Conservation (phyloP, 1,284 basidiomycete genomes). For the Sporisorium scitamineum region DNA sequence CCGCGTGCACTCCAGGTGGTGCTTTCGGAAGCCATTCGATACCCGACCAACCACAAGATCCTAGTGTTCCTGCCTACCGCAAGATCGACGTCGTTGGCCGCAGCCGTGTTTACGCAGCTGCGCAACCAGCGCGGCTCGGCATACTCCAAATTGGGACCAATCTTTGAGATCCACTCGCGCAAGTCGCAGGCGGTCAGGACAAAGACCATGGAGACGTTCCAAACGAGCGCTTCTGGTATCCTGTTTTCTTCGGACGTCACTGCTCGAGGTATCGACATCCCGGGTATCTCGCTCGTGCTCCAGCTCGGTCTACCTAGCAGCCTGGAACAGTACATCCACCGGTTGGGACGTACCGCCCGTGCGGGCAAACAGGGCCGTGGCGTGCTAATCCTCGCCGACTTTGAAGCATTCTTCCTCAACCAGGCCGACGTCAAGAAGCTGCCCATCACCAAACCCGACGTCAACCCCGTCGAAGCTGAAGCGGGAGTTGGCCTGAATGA, state of each 20-base stretch:
- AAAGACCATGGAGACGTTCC: slow-evolving; percentile 71
- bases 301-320: slow-evolving; percentile 72
- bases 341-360: slow-evolving; percentile 73
- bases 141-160: slow-evolving; percentile 22
- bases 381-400: slow-evolving; percentile 74
- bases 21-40: slow-evolving; percentile 66
- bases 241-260: slow-evolving; percentile 91
- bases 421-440: slow-evolving; percentile 71
- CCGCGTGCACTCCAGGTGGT: slow-evolving; percentile 71
- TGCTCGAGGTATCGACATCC: slow-evolving; percentile 79
- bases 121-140: slow-evolving; percentile 23
- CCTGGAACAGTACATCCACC: slow-evolving; percentile 69
- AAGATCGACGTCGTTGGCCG: slow-evolving; percentile 75
- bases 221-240: slow-evolving; percentile 73
- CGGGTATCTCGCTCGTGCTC: slow-evolving; percentile 73
- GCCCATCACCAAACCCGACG: slow-evolving; percentile 57
- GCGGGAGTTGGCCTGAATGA: slow-evolving; percentile 9
- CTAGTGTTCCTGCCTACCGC: slow-evolving; percentile 78
- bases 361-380: slow-evolving; percentile 74
- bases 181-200: slow-evolving; percentile 51
- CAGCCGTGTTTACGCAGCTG: slow-evolving; percentile 65
- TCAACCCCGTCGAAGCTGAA: slow-evolving; percentile 23
- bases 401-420: slow-evolving; percentile 75
- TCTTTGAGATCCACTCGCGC: slow-evolving; percentile 59
- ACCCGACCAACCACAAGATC: slow-evolving; percentile 48